Evolutionary conservation across 441 rosid genomes (phyloP), one percentile per base, ranked within the genome.

Genomic region (Gossypium gossypioides): DNA sequence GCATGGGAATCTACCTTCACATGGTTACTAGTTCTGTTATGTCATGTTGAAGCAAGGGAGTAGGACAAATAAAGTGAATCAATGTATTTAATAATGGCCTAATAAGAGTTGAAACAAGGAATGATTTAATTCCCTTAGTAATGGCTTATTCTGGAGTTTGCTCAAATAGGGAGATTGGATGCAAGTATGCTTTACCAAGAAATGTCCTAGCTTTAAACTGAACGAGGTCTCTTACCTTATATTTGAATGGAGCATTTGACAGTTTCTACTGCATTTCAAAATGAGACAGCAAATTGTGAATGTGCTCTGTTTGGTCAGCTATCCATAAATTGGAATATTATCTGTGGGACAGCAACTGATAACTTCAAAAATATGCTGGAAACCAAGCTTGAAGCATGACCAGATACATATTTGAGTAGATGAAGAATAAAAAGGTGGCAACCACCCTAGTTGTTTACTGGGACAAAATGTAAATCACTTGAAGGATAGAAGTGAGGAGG

Each of bases 51-150:
- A 40, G 52, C 52, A 18, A 40, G 25, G 56, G 70, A 22, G 24
- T 13, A 19, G 22, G 68, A 40, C 68, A 63, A 40, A 2, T 40
- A 40, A 24, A 16, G 27, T 62, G 27, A 8, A 18, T 62, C 50
- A 18, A 37, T 62, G 22, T 62, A 37, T 16, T 34, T 62, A 61
- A 37, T 62, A 40, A 62, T 42, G 54, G 13, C 69, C 69, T 44
- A 63, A 18, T 24, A 44, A n/a, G 37, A 6, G 70, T 65, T 65
- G 70, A 46, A n/a, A 32, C 55, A 21, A 65, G 55, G 52, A 52
- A 16, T 21, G 5, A 8, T 18, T 63, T 13, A 37, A 37, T 15
- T 24, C 27, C 2, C 51, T 40, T 9, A 10, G 16, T 37, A 63
- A 37, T 63, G 68, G 29, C 50, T n/a, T 37, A 37, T 21, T 62